A percentile compares a stretch with the other conserved stretches of the same genome.
Evolutionary conservation across 208 protist species (phyloP).

Genomic region (Borovskyia barvae): DNA sequence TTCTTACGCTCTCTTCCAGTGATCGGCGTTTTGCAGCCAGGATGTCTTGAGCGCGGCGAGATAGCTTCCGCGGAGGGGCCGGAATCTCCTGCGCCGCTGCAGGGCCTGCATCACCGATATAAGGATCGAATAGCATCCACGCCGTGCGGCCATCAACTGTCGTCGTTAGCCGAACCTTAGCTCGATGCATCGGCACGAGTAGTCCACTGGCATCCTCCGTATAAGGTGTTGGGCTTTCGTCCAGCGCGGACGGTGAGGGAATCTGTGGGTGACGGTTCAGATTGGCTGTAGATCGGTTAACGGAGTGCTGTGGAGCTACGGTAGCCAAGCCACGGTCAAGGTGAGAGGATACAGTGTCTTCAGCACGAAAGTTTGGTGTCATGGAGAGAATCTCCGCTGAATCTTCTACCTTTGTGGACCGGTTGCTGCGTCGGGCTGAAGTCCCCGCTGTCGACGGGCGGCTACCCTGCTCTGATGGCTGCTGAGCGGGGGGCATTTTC

Average conservation of each 20-base stretch:
- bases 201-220: conserved; percentile 40
- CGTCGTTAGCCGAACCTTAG: conserved; percentile 36
- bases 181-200: conserved; percentile 26
- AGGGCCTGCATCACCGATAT: conserved; percentile 16
- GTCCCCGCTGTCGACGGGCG: too few species aligned
- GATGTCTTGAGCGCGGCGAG: conserved; percentile 62
- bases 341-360: conserved; percentile 35
- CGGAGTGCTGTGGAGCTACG: conserved; percentile 10
- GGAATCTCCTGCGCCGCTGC: conserved; percentile 38
- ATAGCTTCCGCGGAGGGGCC: conserved; percentile 53
- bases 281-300: neutral
- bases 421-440: too few species aligned
- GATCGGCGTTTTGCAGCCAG: conserved; percentile 36
- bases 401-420: too few species aligned
- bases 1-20: conserved; percentile 38
- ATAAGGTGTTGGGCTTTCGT: conserved; percentile 30
- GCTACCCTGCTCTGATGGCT: too few species aligned
- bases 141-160: conserved; percentile 43
- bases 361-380: conserved; percentile 26
- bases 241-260: conserved; percentile 41
- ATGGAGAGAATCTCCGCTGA: too few species aligned
- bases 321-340: conserved; percentile 1
- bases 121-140: conserved; percentile 60
- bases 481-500: too few species aligned
- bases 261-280: conserved; percentile 34